Base-by-base conservation (phyloP, 2,329 filamentous ascomycete species). In the Endothia cerciana region DNA sequence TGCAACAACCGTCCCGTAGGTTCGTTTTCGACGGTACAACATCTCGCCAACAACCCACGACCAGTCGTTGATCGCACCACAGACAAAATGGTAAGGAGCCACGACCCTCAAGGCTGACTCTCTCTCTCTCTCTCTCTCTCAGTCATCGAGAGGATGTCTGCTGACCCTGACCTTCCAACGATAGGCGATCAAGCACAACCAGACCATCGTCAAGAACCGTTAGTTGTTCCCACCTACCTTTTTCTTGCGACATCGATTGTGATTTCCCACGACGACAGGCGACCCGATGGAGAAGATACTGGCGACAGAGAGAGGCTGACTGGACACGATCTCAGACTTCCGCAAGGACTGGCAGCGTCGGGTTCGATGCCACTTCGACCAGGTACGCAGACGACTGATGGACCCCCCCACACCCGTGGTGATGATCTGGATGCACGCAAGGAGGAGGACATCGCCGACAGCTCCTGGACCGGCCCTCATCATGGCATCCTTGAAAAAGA, bases 271-370 rank as follows among this genome's bases (percentile, higher is more conserved):
- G 72, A 79, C 71, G 67, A 30, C 28, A 56, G 63, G 43, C 25
- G n/a, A 25, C 38, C n/a, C 40, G n/a, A 36, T 36, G 15, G 25
- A 59, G 6, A 33, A 40, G 19, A 19, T 3, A 28, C 55, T 19
- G 60, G 56, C 60, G 65, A 66, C 38, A 66, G 69, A 72, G 65
- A 68, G 64, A 70, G n/a, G n/a, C 75, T 74, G 75, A 80, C 82
- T 83, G 76, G 82, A 75, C 69, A 68, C 71, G 69, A 64, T 73
- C 72, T 71, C 78, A 95, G 92, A 97, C 82, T 97, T 97, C 92
- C 94, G 93, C 86, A 97, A 97, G 93, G 94, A 99, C 89, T 99
- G 95, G 95, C 94, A 98, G 85, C 92, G 93, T 86, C 92, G 94
- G 86, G 95, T 99, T 81, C 92, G 93, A 85, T 92, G 92, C 84